phyloP scores from a whole-genome alignment of 805 yeast species.

The Lipomyces sp. region DNA sequence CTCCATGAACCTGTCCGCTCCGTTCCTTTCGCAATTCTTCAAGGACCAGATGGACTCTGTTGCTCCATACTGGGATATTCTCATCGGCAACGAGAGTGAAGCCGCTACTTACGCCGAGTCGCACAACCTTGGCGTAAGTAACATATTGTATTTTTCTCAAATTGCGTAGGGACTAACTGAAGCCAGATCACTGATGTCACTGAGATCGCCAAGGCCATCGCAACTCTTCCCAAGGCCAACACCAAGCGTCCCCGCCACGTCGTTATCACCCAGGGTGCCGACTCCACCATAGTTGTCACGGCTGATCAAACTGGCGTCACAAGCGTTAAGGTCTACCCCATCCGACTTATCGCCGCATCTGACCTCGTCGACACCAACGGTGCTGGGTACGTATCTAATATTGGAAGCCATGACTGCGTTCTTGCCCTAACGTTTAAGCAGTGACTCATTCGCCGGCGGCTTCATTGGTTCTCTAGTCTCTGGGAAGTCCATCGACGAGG shows the following conservation, averaged over 20 bases:
- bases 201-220: constrained; percentile 81
- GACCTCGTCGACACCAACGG: constrained; percentile 93
- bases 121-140: constrained; percentile 57
- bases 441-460: constrained; percentile 98
- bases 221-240: constrained; percentile 77
- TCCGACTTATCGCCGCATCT: constrained; percentile 67
- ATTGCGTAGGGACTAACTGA: not conserved
- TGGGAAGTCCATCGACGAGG: constrained; percentile 63
- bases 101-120: constrained; percentile 93
- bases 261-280: constrained; percentile 93
- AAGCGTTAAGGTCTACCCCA: constrained; percentile 61
- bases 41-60: constrained; percentile 83
- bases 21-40: constrained; percentile 94
- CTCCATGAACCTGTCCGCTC: constrained; percentile 89
- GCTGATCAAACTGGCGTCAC: constrained; percentile 51
- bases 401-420: not conserved
- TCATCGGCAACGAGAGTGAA: constrained; percentile 96
- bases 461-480: constrained; percentile 86
- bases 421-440: not conserved
- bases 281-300: constrained; percentile 71
- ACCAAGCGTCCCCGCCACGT: constrained; percentile 75
- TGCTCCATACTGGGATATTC: constrained; percentile 84
- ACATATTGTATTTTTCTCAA: not conserved
- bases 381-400: constrained; percentile 56
- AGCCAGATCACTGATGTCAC: constrained; percentile 58